Evolutionary conservation across 2,329 filamentous ascomycete genomes (phyloP).

Genomic region (Hypoxylon rubiginosum): DNA sequence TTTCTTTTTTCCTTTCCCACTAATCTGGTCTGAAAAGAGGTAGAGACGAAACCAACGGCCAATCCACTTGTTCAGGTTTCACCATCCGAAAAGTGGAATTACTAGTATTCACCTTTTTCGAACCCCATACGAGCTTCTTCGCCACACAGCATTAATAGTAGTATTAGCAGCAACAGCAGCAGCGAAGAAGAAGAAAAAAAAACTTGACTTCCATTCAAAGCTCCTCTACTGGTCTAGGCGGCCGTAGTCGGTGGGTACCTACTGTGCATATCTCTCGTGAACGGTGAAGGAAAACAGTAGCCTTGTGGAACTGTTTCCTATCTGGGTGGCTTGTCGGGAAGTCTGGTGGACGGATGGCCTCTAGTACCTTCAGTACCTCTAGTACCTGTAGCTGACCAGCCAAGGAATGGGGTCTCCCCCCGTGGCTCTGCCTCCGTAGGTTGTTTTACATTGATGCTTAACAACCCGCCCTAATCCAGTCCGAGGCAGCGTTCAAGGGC

Average conservation of each 20-base stretch:
- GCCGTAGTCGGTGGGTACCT: constrained; percentile 26
- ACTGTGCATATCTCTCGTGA: constrained; percentile 23
- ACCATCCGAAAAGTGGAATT: constrained; percentile 27
- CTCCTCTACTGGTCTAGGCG: constrained; percentile 14
- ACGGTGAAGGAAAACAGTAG: constrained; percentile 41
- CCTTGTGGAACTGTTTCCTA: constrained; percentile 35
- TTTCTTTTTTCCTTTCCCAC: background rate
- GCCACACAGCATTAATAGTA: constrained; percentile 26
- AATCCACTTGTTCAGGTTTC: constrained; percentile 6
- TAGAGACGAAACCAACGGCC: constrained; percentile 16
- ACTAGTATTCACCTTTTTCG: constrained; percentile 8
- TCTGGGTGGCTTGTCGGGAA: constrained; percentile 30
- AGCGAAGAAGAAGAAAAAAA: too few relatives aligned
- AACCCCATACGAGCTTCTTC: constrained; percentile 28
- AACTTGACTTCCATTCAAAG: constrained; percentile 5
- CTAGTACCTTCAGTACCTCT: background rate
- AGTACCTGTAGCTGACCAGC: constrained; percentile 18
- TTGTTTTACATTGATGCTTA: constrained; percentile 56
- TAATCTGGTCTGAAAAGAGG: constrained; percentile 3
- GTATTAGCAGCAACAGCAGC: background rate
- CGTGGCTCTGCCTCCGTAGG: constrained; percentile 51
- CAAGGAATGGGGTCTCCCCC: constrained; percentile 39
- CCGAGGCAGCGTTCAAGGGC: constrained; percentile 10
- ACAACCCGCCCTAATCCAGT: constrained; percentile 33
- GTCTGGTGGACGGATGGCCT: background rate